Evolutionary conservation across 2,329 filamentous ascomycete genomes (phyloP).

Genomic region (Aspergillus vadensis): DNA sequence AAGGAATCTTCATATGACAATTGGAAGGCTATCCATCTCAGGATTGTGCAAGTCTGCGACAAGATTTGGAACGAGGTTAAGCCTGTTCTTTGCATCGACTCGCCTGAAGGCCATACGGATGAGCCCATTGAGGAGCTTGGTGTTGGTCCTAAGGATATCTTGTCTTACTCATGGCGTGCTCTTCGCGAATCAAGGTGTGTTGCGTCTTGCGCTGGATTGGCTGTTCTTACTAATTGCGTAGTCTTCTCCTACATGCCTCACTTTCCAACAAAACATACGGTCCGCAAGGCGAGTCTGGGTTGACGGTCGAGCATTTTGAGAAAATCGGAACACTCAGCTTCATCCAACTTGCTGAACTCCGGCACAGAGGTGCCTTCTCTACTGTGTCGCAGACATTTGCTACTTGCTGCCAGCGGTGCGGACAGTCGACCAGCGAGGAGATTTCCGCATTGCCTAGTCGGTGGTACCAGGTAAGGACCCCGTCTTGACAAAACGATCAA

Average conservation of each 20-base stretch:
- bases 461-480: slow-evolving; percentile 68
- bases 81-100: slow-evolving; percentile 84
- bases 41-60: slow-evolving; percentile 62
- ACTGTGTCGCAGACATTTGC: slow-evolving; percentile 88
- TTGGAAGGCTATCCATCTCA: slow-evolving; percentile 41
- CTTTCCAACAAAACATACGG: slow-evolving; percentile 57
- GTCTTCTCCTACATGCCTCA: slow-evolving; percentile 69
- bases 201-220: slow-evolving; percentile 8
- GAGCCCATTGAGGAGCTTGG: slow-evolving; percentile 68
- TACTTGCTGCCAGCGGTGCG: slow-evolving; percentile 70
- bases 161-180: slow-evolving; percentile 94
- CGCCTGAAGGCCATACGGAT: slow-evolving; percentile 78
- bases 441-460: slow-evolving; percentile 55
- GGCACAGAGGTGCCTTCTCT: slow-evolving; percentile 90
- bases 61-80: slow-evolving; percentile 77
- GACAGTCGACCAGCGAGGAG: slow-evolving; percentile 52
- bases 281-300: slow-evolving; percentile 46
- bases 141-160: slow-evolving; percentile 76
- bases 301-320: slow-evolving; percentile 61
- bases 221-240: slow-evolving; percentile 41
- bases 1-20: slow-evolving; percentile 16
- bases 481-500: background rate
- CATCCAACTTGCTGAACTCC: slow-evolving; percentile 75
- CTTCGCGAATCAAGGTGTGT: slow-evolving; percentile 87
- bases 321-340: slow-evolving; percentile 75